Percentiles rank a stretch among this genome's conserved stretches.
These are phyloP conservation scores for Ceriops decandra DNA, from an alignment of 345 rosid species.

Conservation along the genomic window DNA sequence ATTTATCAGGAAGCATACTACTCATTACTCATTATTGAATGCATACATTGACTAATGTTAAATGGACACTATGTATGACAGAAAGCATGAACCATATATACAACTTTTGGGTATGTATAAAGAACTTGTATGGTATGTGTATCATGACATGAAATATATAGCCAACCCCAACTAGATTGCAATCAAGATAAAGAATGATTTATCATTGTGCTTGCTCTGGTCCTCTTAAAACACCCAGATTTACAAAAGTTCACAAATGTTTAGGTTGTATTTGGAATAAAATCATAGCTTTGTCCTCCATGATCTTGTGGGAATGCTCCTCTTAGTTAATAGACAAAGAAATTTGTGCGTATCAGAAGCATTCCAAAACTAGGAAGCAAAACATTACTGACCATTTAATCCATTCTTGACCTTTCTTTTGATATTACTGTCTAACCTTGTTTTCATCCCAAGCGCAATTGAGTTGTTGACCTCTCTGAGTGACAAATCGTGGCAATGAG, in stretches of 20 bases:
- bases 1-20: too few species aligned
- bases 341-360: background rate
- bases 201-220: too few species aligned
- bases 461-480: background rate
- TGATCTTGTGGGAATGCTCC: too few species aligned
- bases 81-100: background rate
- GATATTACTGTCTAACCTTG: background rate
- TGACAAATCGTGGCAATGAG: background rate
- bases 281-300: too few species aligned
- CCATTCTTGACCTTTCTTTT: background rate
- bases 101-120: background rate
- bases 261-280: too few species aligned
- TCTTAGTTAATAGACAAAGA: too few species aligned
- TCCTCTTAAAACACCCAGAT: too few species aligned
- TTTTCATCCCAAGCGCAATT: background rate
- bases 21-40: background rate
- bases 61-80: background rate
- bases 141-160: background rate
- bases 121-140: background rate
- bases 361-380: background rate
- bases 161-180: background rate
- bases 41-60: background rate
- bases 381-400: background rate
- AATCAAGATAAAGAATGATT: too few species aligned
- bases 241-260: too few species aligned